phyloP scores from a whole-genome alignment of 257 asterid genomes.

The Solanum chiquidenum region DNA sequence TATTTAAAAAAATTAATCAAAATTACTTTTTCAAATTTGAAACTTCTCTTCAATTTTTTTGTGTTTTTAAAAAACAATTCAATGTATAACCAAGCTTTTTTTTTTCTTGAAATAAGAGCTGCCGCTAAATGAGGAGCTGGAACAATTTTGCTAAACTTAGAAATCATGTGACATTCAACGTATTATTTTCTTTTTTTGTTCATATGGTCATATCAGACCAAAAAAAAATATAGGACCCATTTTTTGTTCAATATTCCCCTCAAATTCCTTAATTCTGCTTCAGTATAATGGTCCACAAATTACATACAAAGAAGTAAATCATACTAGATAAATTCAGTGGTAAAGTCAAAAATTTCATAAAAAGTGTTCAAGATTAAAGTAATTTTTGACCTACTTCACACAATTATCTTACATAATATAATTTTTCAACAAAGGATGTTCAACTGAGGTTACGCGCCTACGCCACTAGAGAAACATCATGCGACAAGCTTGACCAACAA shows the following conservation, averaged over 20 bases:
- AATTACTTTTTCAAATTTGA: neutral
- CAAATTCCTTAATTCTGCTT: neutral
- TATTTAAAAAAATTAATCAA: neutral
- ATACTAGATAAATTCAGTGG: neutral
- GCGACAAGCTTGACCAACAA: neutral
- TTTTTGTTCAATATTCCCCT: neutral
- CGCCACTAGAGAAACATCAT: neutral
- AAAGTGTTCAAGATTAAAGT: too few species aligned
- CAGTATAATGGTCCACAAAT: fast-evolving
- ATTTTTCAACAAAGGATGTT: too few species aligned
- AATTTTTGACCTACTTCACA: neutral
- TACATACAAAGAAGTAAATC: fast-evolving
- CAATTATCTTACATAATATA: too few species aligned
- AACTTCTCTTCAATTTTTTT: neutral
- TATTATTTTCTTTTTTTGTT: neutral
- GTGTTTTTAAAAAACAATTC: neutral
- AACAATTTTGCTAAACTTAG: neutral
- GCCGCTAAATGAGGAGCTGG: conserved; percentile 17
- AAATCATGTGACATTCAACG: neutral
- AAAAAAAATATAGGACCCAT: neutral
- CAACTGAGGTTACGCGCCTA: too few species aligned
- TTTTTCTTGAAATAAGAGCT: neutral
- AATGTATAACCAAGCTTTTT: neutral
- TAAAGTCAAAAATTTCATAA: too few species aligned
- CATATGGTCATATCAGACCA: neutral